phyloP scores from a whole-genome alignment of 2,329 filamentous ascomycete species.

The Penicillium vulpinum region DNA sequence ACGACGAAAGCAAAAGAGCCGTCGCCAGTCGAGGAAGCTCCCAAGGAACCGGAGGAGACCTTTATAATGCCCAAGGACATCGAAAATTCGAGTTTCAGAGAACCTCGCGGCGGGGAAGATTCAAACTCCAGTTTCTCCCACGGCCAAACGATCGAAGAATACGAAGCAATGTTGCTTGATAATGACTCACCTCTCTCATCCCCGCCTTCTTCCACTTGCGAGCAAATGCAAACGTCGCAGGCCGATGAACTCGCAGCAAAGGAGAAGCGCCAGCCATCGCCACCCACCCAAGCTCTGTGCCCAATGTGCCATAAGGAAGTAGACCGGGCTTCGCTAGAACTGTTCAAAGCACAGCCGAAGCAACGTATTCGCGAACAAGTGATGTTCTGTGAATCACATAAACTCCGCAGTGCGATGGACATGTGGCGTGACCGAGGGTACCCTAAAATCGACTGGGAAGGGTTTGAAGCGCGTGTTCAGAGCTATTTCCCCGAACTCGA shows the following conservation, averaged over 20 bases:
- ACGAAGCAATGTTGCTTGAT: slow-evolving; percentile 17
- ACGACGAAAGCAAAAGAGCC: background rate
- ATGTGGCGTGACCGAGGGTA: slow-evolving; percentile 60
- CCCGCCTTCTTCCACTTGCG: slow-evolving; percentile 18
- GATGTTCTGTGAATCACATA: slow-evolving; percentile 66
- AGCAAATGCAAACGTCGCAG: slow-evolving; percentile 21
- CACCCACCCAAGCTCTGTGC: slow-evolving; percentile 48
- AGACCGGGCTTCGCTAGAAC: slow-evolving; percentile 55
- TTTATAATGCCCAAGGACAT: slow-evolving; percentile 31
- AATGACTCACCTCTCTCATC: slow-evolving; percentile 35
- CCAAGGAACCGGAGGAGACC: slow-evolving; percentile 12
- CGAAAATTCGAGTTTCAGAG: slow-evolving; percentile 14
- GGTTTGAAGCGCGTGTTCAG: slow-evolving; percentile 60
- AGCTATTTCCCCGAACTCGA: slow-evolving; percentile 58
- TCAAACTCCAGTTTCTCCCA: slow-evolving; percentile 32
- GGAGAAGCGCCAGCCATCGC: slow-evolving; percentile 10
- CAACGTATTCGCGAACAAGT: slow-evolving; percentile 39
- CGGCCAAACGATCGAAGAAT: slow-evolving; percentile 23
- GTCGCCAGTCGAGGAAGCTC: background rate
- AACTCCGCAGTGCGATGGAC: slow-evolving; percentile 53
- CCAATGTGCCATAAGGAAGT: slow-evolving; percentile 67
- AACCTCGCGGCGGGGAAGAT: slow-evolving; percentile 8
- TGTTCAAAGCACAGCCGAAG: slow-evolving; percentile 46
- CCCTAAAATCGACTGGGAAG: slow-evolving; percentile 69
- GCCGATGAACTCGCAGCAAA: slow-evolving; percentile 8